A percentile compares a stretch with the other conserved stretches of the same genome.
These are phyloP conservation scores for Leccinellum albellum DNA, from an alignment of 768 basidiomycete species.

Conservation along the genomic window DNA sequence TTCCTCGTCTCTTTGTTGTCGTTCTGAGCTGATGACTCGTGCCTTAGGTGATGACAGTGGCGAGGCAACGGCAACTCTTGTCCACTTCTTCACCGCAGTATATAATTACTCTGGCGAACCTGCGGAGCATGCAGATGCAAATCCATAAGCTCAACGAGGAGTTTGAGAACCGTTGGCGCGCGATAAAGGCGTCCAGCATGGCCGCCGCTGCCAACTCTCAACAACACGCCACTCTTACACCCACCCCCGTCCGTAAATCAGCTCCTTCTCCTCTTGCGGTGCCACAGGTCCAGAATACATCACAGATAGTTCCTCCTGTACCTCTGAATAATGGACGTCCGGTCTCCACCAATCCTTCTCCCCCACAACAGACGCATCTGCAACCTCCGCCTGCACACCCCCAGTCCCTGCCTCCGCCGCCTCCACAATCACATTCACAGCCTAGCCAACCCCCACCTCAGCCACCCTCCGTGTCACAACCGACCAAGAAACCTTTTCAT, in stretches of 20 bases:
- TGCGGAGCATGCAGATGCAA: constrained; percentile 46
- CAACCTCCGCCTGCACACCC: constrained; percentile 9
- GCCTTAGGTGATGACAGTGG: constrained; percentile 42
- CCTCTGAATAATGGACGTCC: constrained; percentile 28
- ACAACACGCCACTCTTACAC: not conserved
- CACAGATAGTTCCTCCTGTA: constrained; percentile 19
- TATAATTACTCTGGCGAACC: constrained; percentile 33
- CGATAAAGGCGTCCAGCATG: constrained; percentile 17
- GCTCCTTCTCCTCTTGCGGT: constrained; percentile 10
- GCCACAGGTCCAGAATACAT: constrained; percentile 18
- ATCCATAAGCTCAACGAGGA: constrained; percentile 39
- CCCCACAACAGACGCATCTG: constrained; percentile 7
- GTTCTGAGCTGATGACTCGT: constrained; percentile 7
- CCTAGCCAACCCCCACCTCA: constrained; percentile 7
- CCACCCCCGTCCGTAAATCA: constrained; percentile 2
- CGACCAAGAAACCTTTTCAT: constrained; percentile 16
- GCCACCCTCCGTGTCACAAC: constrained; percentile 3
- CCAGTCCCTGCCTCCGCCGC: constrained; percentile 2
- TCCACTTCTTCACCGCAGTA: constrained; percentile 26
- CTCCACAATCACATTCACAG: constrained; percentile 10
- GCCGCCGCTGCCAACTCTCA: constrained; percentile 5
- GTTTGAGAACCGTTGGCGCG: constrained; percentile 31
- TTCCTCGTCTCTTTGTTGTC: constrained; percentile 11
- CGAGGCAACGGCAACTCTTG: constrained; percentile 31
- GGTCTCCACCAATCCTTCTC: constrained; percentile 28